Evolutionary conservation across 2,329 filamentous ascomycete species (phyloP).

Genomic region (Hymenoscyphus scutula): DNA sequence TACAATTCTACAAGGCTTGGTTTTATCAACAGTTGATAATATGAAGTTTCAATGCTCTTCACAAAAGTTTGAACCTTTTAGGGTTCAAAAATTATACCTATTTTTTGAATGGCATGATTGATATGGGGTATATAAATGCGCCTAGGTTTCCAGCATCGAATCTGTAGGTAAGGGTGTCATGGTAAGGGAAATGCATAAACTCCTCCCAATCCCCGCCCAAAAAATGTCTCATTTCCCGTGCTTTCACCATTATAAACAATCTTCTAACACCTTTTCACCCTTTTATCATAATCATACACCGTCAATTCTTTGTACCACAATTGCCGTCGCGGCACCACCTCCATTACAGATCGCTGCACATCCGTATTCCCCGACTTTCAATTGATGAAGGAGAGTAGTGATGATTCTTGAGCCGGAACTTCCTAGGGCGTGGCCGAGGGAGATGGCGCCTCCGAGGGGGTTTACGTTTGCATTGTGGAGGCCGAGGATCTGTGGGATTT

Average conservation of each 20-base stretch:
- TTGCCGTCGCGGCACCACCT: constrained; percentile 84
- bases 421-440: constrained; percentile 85
- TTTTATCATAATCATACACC: constrained; percentile 19
- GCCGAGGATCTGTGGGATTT: constrained; percentile 50
- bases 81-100: too few species aligned
- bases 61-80: too few species aligned
- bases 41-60: too few species aligned
- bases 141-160: too few species aligned
- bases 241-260: background rate
- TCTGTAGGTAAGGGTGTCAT: too few species aligned
- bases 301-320: constrained; percentile 84
- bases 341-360: constrained; percentile 97
- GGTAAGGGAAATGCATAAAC: too few species aligned
- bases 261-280: constrained; percentile 1
- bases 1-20: too few species aligned
- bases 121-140: too few species aligned
- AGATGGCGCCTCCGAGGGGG: constrained; percentile 85
- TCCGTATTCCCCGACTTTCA: constrained; percentile 88
- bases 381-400: constrained; percentile 84
- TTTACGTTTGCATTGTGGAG: constrained; percentile 80
- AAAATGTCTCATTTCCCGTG: background rate
- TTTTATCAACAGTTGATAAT: too few species aligned
- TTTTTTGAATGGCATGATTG: too few species aligned
- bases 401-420: constrained; percentile 92
- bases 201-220: too few species aligned